Evolutionary conservation across 306 rosid species (phyloP).

Genomic region (Corylus americana): DNA sequence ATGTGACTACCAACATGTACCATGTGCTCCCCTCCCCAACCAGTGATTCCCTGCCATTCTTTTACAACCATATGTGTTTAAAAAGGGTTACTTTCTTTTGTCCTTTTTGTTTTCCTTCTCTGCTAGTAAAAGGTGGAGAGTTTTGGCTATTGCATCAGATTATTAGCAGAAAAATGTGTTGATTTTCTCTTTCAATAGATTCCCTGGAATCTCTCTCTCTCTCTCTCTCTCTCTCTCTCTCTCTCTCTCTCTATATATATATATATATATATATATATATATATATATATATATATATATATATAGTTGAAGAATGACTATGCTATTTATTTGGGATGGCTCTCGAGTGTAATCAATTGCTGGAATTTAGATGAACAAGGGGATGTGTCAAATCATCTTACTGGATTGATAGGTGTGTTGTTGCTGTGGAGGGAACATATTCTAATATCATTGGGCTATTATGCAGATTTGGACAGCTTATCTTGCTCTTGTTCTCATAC

Average conservation of each 20-base stretch:
- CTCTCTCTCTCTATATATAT: too few relatives aligned
- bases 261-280: too few relatives aligned
- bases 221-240: too few relatives aligned
- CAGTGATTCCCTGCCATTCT: background rate
- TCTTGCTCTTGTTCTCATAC: slow-evolving; percentile 21
- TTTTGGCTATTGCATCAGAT: too few relatives aligned
- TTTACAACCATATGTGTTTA: background rate
- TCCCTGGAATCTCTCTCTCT: too few relatives aligned
- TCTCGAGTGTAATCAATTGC: background rate
- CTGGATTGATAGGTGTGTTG: slow-evolving; percentile 27
- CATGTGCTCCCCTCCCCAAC: slow-evolving; percentile 31
- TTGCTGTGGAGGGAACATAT: slow-evolving; percentile 47
- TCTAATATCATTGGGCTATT: slow-evolving; percentile 19
- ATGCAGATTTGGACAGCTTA: slow-evolving; percentile 37
- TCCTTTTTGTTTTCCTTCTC: background rate
- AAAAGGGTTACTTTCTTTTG: too few relatives aligned
- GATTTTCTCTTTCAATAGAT: too few relatives aligned
- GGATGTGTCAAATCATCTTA: background rate
- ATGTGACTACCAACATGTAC: slow-evolving; percentile 27
- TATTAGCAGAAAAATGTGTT: too few relatives aligned
- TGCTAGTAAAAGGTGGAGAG: background rate
- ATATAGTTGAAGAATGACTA: too few relatives aligned
- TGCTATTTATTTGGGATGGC: too few relatives aligned
- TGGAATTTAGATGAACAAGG: background rate
- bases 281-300: too few relatives aligned